A percentile compares a stretch with the other conserved stretches of the same genome.
phyloP scores from a whole-genome alignment of 2,329 filamentous ascomycete genomes.

The Tricladium varicosporioides region DNA sequence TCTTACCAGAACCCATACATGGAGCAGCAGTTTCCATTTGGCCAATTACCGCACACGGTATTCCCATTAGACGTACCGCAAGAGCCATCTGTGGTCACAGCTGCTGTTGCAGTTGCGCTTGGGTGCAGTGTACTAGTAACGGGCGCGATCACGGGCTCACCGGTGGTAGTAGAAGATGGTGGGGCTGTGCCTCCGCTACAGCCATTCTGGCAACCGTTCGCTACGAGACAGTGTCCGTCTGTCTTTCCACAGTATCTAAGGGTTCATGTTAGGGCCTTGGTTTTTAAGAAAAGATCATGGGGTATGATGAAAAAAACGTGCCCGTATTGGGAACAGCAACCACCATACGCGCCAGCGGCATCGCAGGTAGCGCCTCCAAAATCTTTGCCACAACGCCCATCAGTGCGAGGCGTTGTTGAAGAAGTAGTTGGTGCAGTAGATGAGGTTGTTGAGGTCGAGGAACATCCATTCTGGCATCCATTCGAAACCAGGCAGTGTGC shows the following conservation, averaged over 20 bases:
- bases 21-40: slow-evolving; percentile 52
- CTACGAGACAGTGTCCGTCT: slow-evolving; percentile 20
- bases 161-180: slow-evolving; percentile 24
- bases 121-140: slow-evolving; percentile 22
- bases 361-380: slow-evolving; percentile 18
- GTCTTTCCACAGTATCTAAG: slow-evolving; percentile 30
- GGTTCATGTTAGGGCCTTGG: background rate
- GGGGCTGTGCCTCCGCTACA: slow-evolving; percentile 18
- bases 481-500: slow-evolving; percentile 25
- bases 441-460: background rate
- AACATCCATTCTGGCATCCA: slow-evolving; percentile 33
- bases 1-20: slow-evolving; percentile 54
- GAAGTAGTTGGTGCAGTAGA: background rate
- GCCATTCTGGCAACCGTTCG: slow-evolving; percentile 32
- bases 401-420: slow-evolving; percentile 6
- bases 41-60: slow-evolving; percentile 52
- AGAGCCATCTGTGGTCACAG: slow-evolving; percentile 48
- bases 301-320: slow-evolving; percentile 4
- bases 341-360: slow-evolving; percentile 9
- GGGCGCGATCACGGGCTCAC: slow-evolving; percentile 27
- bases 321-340: slow-evolving; percentile 19
- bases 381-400: slow-evolving; percentile 20
- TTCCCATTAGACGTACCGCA: slow-evolving; percentile 49
- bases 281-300: background rate
- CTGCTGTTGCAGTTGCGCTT: slow-evolving; percentile 31